Evolutionary conservation across 2,329 filamentous ascomycete species (phyloP).

Genomic region (Pyrenophora teres): DNA sequence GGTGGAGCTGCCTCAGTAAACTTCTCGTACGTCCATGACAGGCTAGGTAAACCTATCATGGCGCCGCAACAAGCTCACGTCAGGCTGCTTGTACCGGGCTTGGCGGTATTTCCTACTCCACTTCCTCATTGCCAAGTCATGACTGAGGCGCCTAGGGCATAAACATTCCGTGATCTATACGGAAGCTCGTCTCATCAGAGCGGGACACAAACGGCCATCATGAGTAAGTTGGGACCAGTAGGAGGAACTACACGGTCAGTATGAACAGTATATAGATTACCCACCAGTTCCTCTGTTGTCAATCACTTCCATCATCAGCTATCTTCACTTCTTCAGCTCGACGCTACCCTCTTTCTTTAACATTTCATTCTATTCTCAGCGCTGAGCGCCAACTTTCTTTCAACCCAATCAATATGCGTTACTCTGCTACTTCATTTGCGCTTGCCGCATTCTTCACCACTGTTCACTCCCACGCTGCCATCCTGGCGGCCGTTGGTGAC

Average conservation of each 20-base stretch:
- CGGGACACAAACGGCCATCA: conserved; percentile 25
- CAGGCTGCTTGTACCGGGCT: conserved; percentile 11
- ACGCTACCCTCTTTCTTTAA: conserved; percentile 23
- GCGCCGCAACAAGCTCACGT: conserved; percentile 6
- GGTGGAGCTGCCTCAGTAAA: conserved; percentile 26
- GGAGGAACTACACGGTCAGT: background rate
- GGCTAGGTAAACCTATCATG: conserved; percentile 13
- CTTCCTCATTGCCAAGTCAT: conserved; percentile 12
- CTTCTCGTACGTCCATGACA: conserved; percentile 12
- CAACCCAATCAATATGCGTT: conserved; percentile 30
- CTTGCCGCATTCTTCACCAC: conserved; percentile 37
- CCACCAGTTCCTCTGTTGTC: background rate
- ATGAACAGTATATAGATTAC: conserved; percentile 22
- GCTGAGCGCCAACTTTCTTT: conserved; percentile 29
- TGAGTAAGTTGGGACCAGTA: conserved; percentile 5
- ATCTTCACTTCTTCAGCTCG: conserved; percentile 11
- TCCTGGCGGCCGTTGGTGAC: conserved; percentile 38
- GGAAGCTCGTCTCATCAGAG: conserved; percentile 29
- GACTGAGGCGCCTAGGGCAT: conserved; percentile 17
- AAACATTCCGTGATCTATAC: conserved; percentile 15
- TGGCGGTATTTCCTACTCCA: conserved; percentile 6
- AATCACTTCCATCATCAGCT: conserved; percentile 7
- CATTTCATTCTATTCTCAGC: conserved; percentile 31
- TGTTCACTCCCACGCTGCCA: conserved; percentile 40
- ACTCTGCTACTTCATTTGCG: conserved; percentile 31